Evolutionary conservation across 257 asterid species (phyloP), one percentile per base, ranked within the genome.

Genomic region (Hygrophila difformis): DNA sequence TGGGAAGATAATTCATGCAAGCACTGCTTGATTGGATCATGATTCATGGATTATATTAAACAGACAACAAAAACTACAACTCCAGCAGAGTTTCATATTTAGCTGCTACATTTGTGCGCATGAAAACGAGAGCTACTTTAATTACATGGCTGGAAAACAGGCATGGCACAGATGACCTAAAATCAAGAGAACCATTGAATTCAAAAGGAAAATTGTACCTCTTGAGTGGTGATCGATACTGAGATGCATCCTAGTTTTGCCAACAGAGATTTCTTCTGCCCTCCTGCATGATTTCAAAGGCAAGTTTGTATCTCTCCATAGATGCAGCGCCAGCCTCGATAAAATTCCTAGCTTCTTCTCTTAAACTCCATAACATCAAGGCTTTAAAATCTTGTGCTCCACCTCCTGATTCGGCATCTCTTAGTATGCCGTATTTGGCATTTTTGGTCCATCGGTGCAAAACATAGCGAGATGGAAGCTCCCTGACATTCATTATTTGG

Each of bases 241-340:
- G 29, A 24, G 29, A 24, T 24, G 23, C 5, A 20, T 10, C 8
- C 68, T 78, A 84, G 49, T 61, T 80, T 66, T 68, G 95, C 93
- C 97, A 80, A 64, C 95, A 73, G 13, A 84, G 74, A 55, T 70
- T 84, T 68, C 88, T 79, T 66, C 93, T 71, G 43, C 97, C 97
- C 66, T 84, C 95, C 76, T 88, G 93, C 89, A 88, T 60, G 56
- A 79, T 77, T 72, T 89, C 98, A 18, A 89, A 89, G 0, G 98
- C 98, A 19, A 82, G 77, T 58, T 82, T 89, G 62, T 75, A 75
- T 59, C 93, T 71, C 42, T 85, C 96, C 55, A 79, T 62, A 8
- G 94, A 81, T 4, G 76, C 63, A 1, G 94, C 75, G 9, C 93
- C 96, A 8, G 94, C 91, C 57, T 89, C 91, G 3, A 89, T 66